Evolutionary conservation across 495 filamentous ascomycete genomes (phyloP), one percentile per base, ranked within the genome.

Genomic region (Aspergillus sclerotioniger): DNA sequence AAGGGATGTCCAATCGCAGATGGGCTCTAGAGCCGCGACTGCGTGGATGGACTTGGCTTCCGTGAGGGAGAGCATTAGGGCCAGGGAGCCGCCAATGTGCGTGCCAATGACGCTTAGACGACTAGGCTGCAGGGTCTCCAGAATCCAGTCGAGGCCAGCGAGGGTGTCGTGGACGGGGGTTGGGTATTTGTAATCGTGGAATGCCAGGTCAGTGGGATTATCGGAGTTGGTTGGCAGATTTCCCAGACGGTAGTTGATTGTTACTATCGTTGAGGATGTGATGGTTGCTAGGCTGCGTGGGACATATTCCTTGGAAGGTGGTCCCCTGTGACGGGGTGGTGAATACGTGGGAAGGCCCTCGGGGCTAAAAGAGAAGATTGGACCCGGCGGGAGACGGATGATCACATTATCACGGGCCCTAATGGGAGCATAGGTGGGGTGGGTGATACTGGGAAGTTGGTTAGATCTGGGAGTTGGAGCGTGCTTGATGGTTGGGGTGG

Each of bases 61-160:
- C 37, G 83, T 87, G 44, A 87, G 65, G 0, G 82, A 78, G 12
- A 87, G 73, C 80, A 82, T 85, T 2, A 78, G 68, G 2, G 84
- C 82, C 31, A 86, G 67, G 0, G 78, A 77, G 13, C 82, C 84
- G 8, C 83, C 84, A 17, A 83, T 64, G 51, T 83, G 76, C 29
- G 80, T 76, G 32, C 83, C 84, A 54, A 74, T 74, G 17, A 86
- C 69, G 31, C 73, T 75, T 0, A 86, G 55, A 7, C 69, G 66
- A 1, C 64, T 54, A 6, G 70, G 70, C 25, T 62, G 49, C 31
- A 78, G 66, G 16, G 62, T 57, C 0, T 62, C 52, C 35, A 68
- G 62, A 33, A 76, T 67, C 72, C 74, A 78, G 61, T 76, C 74
- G 48, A 78, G 66, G 8, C 67, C 74, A 7, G 62, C 60, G 7